These are phyloP conservation scores for Oryza meyeriana DNA, from an alignment of 176 grass and related monocot species.

Conservation along the genomic window DNA sequence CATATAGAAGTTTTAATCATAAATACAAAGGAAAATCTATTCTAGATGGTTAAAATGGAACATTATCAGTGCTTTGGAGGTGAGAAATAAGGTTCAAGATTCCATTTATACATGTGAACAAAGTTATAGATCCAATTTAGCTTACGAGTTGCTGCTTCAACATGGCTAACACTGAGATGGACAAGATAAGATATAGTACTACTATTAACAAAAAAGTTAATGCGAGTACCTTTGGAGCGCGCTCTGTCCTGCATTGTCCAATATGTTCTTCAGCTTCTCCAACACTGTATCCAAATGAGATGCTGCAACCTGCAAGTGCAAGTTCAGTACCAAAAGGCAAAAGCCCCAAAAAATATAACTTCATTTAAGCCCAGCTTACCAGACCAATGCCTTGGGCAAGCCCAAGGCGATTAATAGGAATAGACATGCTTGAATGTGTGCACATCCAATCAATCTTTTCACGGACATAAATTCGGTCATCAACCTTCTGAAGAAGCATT, in stretches of 20 bases:
- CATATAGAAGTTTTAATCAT: not conserved
- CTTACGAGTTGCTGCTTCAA: slow-evolving; percentile 5
- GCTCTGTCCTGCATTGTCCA: slow-evolving; percentile 73
- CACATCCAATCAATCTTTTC: slow-evolving; percentile 99
- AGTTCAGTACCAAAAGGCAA: slow-evolving; percentile 26
- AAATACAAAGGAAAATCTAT: not conserved
- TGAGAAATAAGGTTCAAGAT: not conserved
- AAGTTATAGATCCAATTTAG: slow-evolving; percentile 5
- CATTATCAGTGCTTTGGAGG: not conserved
- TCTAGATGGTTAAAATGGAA: slow-evolving; percentile 2
- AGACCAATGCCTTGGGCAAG: slow-evolving; percentile 97
- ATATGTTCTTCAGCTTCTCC: slow-evolving; percentile 90
- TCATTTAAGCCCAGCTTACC: slow-evolving; percentile 53
- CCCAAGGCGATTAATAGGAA: slow-evolving; percentile 89
- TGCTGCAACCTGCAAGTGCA: slow-evolving; percentile 75
- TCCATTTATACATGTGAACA: not conserved
- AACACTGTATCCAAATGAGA: slow-evolving; percentile 97
- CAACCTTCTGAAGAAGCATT: slow-evolving; percentile 96
- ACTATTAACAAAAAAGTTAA: slow-evolving; percentile 16
- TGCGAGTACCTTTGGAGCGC: slow-evolving; percentile 63
- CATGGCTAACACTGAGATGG: slow-evolving; percentile 7
- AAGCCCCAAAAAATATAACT: not conserved
- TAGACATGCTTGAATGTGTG: slow-evolving; percentile 79
- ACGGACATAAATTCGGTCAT: slow-evolving; percentile 82
- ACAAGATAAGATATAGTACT: slow-evolving; percentile 12